A percentile compares a stretch with the other conserved stretches of the same genome.
Evolutionary conservation across 352 stramenopile species (phyloP).

Genomic region (Phytophthora boehmeriae): DNA sequence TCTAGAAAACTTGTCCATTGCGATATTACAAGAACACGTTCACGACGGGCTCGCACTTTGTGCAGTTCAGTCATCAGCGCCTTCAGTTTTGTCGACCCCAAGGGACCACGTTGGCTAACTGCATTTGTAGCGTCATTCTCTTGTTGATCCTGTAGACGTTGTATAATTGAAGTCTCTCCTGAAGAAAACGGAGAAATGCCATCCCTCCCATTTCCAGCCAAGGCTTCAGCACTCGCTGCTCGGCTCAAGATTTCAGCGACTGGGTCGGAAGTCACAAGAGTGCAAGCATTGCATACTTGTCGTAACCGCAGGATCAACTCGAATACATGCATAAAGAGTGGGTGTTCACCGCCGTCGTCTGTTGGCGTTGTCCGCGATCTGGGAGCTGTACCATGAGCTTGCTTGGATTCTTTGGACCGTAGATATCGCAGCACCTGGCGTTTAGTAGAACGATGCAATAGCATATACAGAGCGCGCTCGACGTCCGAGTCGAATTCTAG

Average conservation of each 20-base stretch:
- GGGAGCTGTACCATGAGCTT: constrained; percentile 14
- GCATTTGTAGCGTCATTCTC: constrained; percentile 4
- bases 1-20: constrained; percentile 90
- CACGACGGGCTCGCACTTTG: constrained; percentile 45
- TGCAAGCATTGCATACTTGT: constrained; percentile 80
- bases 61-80: constrained; percentile 60
- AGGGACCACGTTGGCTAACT: constrained; percentile 8
- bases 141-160: constrained; percentile 31
- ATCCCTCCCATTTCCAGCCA: constrained; percentile 22
- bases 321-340: constrained; percentile 88
- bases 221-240: constrained; percentile 22
- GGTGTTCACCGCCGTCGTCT: constrained; percentile 28
- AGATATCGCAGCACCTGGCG: constrained; percentile 80
- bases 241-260: constrained; percentile 44
- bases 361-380: constrained; percentile 14
- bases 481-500: constrained; percentile 70
- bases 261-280: constrained; percentile 64
- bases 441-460: constrained; percentile 85
- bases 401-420: constrained; percentile 45
- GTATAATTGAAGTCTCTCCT: constrained; percentile 37
- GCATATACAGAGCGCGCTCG: constrained; percentile 77
- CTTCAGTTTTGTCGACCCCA: constrained; percentile 69
- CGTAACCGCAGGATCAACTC: constrained; percentile 87
- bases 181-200: constrained; percentile 37
- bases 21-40: constrained; percentile 85